Evolutionary conservation across 805 yeast species (phyloP).

Genomic region (Starmera quercuum): DNA sequence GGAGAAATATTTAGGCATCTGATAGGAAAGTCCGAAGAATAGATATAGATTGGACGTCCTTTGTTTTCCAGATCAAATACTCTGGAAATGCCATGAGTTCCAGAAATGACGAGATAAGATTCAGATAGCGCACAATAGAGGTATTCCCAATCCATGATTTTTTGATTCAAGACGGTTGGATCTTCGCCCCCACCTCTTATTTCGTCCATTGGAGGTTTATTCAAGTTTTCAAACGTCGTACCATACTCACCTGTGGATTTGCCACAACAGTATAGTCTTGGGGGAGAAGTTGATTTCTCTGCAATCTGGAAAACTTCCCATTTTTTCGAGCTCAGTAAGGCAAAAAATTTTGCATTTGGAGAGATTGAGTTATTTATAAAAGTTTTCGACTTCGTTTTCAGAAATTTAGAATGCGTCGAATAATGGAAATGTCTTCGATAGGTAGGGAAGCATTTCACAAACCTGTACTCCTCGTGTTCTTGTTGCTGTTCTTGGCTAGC

Average conservation of each 20-base stretch:
- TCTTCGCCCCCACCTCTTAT: constrained; percentile 11
- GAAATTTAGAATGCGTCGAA: constrained; percentile 43
- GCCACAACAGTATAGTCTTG: constrained; percentile 60
- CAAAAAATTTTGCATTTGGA: constrained; percentile 58
- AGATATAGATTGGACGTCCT: constrained; percentile 64
- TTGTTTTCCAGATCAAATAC: constrained; percentile 47
- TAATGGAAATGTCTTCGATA: constrained; percentile 56
- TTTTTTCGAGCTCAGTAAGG: constrained; percentile 53
- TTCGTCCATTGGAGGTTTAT: constrained; percentile 13
- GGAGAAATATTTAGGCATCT: constrained; percentile 70
- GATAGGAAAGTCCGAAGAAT: constrained; percentile 66
- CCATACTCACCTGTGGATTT: constrained; percentile 66
- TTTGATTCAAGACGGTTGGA: constrained; percentile 12
- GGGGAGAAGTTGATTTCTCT: constrained; percentile 38
- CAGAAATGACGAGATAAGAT: constrained; percentile 55
- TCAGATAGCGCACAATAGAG: constrained; percentile 53
- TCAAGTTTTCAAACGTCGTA: constrained; percentile 31
- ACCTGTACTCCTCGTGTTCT: constrained; percentile 52
- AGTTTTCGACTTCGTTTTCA: constrained; percentile 38
- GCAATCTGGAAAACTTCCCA: constrained; percentile 69
- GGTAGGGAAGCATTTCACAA: constrained; percentile 76
- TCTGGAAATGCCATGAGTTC: constrained; percentile 60
- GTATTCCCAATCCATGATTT: constrained; percentile 49
- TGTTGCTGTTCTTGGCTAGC: constrained; percentile 6
- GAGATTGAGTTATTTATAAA: constrained; percentile 54